phyloP scores from a whole-genome alignment of 352 stramenopile species.

The Elongisporangium prolatum region DNA sequence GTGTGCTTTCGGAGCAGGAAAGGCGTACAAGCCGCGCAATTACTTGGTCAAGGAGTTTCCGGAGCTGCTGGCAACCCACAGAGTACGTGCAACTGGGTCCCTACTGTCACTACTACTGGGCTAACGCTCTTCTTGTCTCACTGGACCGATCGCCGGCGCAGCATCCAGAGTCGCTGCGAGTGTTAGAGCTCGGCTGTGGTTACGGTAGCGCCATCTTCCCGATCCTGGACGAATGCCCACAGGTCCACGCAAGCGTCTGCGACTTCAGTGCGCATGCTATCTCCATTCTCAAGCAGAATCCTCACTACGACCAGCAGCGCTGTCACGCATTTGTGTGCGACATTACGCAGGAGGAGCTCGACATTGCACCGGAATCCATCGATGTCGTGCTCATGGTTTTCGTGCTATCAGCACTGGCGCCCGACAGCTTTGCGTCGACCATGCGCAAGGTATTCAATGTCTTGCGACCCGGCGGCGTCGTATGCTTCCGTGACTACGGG shows the following conservation, averaged over 20 bases:
- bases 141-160: constrained; percentile 1
- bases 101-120: background rate
- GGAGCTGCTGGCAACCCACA: constrained; percentile 28
- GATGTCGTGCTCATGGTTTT: constrained; percentile 84
- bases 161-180: constrained; percentile 26
- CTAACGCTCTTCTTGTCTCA: background rate
- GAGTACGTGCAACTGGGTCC: background rate
- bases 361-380: constrained; percentile 40
- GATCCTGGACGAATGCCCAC: constrained; percentile 60
- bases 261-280: constrained; percentile 84
- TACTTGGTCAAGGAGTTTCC: constrained; percentile 81
- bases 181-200: constrained; percentile 83
- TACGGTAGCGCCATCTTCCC: constrained; percentile 87
- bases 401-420: constrained; percentile 72
- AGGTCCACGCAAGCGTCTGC: constrained; percentile 65
- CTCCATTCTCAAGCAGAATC: constrained; percentile 52
- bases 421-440: constrained; percentile 37
- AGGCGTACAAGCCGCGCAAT: constrained; percentile 80
- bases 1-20: constrained; percentile 22
- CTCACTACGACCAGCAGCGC: constrained; percentile 34
- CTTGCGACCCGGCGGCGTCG: constrained; percentile 54
- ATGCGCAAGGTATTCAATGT: constrained; percentile 53
- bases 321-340: constrained; percentile 75
- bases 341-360: constrained; percentile 48
- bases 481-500: constrained; percentile 86